Evolutionary conservation across 768 basidiomycete genomes (phyloP), one percentile per base, ranked within the genome.

Genomic region (Kwoniella sp.): DNA sequence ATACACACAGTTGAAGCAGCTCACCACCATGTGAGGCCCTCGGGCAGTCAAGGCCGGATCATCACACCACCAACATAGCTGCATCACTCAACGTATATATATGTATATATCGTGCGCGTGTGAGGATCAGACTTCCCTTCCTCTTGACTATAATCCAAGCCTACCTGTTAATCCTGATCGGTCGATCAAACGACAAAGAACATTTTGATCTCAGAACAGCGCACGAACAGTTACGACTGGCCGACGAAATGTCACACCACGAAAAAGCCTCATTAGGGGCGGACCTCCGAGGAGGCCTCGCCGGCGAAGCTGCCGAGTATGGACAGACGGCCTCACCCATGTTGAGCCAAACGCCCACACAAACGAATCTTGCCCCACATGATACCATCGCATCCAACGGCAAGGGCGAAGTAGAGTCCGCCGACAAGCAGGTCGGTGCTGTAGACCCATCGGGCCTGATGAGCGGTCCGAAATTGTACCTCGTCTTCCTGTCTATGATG

Each of bases 401-500:
- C 51, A 61, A 57, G 29, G 55, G n/a, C 13, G 52, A 56, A n/a
- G 58, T 37, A 20, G 47, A 41, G 26, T 59, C 61, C 52, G 29
- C 50, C 25, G 65, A 66, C 34, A 65, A 65, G 52, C 55, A 28
- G 0, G 55, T 48, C 9, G 13, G 41, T 11, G 15, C 23, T 30
- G 26, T 22, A 37, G 58, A 55, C 13, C 55, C 54, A 22, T 56
- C 68, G 31, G 65, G 65, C 30, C 25, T 64, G 26, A 28, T 74
- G 38, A 54, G 59, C 1, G 73, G 73, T 57, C 5, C 53, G 7
- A 67, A 58, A 53, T 55, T 74, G 17, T 74, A 68, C 54, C 47
- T 67, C 8, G 73, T 74, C n/a, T 74, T 74, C 68, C 34, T 72
- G 20, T 55, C 70, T 7, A 51, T 72, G 48, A 72, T 74, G 73